Base-by-base conservation (phyloP, 2,329 filamentous ascomycete species). In the Hymenoscyphus fructigenus region DNA sequence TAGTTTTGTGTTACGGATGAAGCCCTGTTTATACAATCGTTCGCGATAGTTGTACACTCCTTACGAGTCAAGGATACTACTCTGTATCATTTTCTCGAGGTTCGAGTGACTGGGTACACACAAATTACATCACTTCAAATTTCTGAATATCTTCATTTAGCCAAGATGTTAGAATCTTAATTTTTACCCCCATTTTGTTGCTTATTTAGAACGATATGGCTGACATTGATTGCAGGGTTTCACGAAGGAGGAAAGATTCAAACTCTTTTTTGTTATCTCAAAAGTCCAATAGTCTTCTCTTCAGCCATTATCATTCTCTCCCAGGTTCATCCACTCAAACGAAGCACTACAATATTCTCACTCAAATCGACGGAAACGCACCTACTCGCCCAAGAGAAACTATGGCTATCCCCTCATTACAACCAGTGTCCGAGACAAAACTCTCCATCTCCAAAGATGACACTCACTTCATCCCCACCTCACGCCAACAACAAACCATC, bases 201-300 rank as follows among this genome's bases (percentile, higher is more conserved):
- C 44, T 50, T 50, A 23, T 50, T 23, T 26, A 10, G 44, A 23
- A 26, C 29, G 9, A 32, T 7, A 23, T 50, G n/a, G 9, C 44
- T 50, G 44, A 50, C 6, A 50, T 14, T 50, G n/a, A 12, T 23
- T 4, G 12, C 57, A 66, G 61, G 61, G 55, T 55, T 36, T 44
- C 20, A 29, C 32, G 59, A 59, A 66, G 36, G 47, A 58, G 65
- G 34, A 67, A 65, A 60, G 67, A 67, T 36, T 57, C 58, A 10
- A 66, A 67, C 26, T 60, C 65, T 23, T 59, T 67, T 32, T 58
- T 61, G 23, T 28, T 68, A 38, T 65, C 67, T 23, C 67, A 68
- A 23, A 64, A 65, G 29, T 66, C 66, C 41, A 70, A 70, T 63
- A 65, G 65, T 41, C 65, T 68, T 47, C 64, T 64, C 29, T 67